Evolutionary conservation across 2,329 filamentous ascomycete genomes (phyloP), one percentile per base, ranked within the genome.

Genomic region (Penicillium rolfsii): DNA sequence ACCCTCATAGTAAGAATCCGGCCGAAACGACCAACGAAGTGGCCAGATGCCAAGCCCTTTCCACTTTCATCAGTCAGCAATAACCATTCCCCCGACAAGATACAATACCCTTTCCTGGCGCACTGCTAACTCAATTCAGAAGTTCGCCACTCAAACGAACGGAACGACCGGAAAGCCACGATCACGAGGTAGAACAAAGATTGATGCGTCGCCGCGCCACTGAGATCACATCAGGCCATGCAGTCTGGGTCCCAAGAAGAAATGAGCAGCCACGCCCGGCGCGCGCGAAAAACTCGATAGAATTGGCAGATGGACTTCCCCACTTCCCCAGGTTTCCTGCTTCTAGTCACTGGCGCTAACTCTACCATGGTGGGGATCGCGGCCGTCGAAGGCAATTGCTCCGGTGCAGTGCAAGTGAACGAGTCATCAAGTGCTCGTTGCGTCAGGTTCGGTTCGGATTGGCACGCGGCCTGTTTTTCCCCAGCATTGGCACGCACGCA

Each of bases 381-480:
- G 26, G 19, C 45, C n/a, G 19, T 40, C 22, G 35, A 26, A 12
- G 14, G 12, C 12, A 2, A 33, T 12, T 33, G n/a, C 22, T 33
- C 33, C 36, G 5, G 5, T 12, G 2, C 11, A 12, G 24, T 24
- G 11, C 33, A 36, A 62, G 60, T 69, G 56, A 66, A 67, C 59
- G 67, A 49, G 67, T 69, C 67, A 68, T 68, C 64, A 49, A 56
- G 59, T 59, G 41, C 50, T 14, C 48, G 12, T 52, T 61, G 38
- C 26, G 56, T 57, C 38, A 1, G 55, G 56, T 28, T 35, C 12
- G 26, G 26, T 55, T 30, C 48, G 22, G 45, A 19, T 45, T 45
- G 48, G 33, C 33, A 28, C 19, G 52, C 41, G 22, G 24, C 5
- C 5, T 9, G 22, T 5, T 43, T 12, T 49, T 36, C n/a, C 46